Evolutionary conservation across 352 stramenopile genomes (phyloP).

Genomic region (Pythium phragmiticola): DNA sequence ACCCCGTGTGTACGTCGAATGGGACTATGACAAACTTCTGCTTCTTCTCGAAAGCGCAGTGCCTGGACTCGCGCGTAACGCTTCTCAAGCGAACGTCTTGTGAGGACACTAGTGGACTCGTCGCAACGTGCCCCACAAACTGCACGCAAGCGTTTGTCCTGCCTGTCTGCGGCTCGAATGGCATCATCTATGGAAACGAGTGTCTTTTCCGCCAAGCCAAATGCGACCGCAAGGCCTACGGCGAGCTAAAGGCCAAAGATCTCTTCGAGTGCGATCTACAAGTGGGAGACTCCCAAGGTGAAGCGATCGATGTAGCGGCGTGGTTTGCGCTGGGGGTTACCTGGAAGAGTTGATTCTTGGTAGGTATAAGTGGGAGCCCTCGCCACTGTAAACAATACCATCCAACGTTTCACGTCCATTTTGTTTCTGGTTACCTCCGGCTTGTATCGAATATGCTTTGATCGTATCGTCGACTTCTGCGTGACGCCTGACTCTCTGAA

Average conservation of each 20-base stretch:
- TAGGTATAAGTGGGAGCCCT: too few species aligned
- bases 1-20: conserved; percentile 48
- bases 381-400: background rate
- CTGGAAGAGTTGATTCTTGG: too few species aligned
- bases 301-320: conserved; percentile 2
- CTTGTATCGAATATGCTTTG: background rate
- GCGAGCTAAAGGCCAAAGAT: conserved; percentile 22
- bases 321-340: background rate
- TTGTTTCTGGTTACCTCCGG: background rate
- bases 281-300: conserved; percentile 21
- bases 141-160: conserved; percentile 37
- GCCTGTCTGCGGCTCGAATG: conserved; percentile 52
- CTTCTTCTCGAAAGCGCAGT: conserved; percentile 35
- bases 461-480: background rate
- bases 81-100: conserved; percentile 35
- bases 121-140: conserved; percentile 33
- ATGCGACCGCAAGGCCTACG: conserved; percentile 29
- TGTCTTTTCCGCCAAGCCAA: conserved; percentile 53
- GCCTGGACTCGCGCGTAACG: conserved; percentile 17
- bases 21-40: conserved; percentile 55
- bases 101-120: conserved; percentile 9
- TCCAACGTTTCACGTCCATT: background rate
- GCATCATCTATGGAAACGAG: conserved; percentile 51
- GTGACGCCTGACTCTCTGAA: background rate
- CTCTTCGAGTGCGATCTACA: conserved; percentile 25